Conservation (phyloP, 345 rosid genomes). For the thale cress (Arabidopsis thaliana) region DNA sequence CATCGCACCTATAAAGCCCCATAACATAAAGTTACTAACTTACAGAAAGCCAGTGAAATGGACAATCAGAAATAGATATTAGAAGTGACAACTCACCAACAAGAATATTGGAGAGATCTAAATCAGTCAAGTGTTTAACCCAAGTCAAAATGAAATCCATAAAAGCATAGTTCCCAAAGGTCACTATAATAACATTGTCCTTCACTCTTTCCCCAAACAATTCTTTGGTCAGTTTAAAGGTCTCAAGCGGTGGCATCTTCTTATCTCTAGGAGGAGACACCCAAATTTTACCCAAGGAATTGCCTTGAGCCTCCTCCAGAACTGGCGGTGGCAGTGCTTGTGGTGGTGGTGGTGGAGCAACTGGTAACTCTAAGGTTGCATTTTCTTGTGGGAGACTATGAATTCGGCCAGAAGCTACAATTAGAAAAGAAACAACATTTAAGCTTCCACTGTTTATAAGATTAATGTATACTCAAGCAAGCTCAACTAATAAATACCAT, state of each 20-base stretch:
- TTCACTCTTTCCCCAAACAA: conserved; percentile 70
- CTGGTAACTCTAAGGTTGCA: conserved; percentile 33
- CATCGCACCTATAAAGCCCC: conserved; percentile 78
- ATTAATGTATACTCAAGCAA: conserved; percentile 20
- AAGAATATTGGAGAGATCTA: conserved; percentile 81
- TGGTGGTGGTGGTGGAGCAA: conserved; percentile 42
- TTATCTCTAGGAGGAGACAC: conserved; percentile 62
- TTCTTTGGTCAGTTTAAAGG: conserved; percentile 72
- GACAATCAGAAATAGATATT: conserved; percentile 4
- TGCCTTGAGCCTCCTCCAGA: conserved; percentile 38
- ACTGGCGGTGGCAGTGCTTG: conserved; percentile 28
- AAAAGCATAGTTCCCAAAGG: conserved; percentile 94
- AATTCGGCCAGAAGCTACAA: conserved; percentile 52
- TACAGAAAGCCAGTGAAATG: conserved; percentile 5
- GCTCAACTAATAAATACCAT: background rate
- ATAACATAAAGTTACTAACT: conserved; percentile 5
- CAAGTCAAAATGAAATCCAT: conserved; percentile 97
- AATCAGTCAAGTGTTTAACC: conserved; percentile 91
- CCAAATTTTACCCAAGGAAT: conserved; percentile 64
- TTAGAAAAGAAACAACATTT: background rate
- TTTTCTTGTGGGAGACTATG: conserved; percentile 50
- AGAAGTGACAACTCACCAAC: conserved; percentile 62
- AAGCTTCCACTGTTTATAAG: conserved; percentile 7
- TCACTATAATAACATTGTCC: conserved; percentile 78
- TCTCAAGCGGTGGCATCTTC: conserved; percentile 81